Evolutionary conservation across 345 rosid species (phyloP).

Genomic region (Gossypium sturtianum): DNA sequence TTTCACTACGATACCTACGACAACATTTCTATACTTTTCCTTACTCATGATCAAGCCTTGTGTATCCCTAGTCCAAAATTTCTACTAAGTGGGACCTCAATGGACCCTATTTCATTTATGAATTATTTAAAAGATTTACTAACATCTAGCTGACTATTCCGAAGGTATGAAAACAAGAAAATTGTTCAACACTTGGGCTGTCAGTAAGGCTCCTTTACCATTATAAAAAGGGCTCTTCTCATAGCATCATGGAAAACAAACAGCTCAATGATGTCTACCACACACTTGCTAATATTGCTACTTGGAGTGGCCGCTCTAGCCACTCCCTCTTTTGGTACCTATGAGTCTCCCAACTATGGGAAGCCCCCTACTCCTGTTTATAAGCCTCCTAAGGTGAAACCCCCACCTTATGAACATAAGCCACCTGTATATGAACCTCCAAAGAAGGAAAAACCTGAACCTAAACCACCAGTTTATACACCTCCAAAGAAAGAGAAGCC

Average conservation of each 20-base stretch:
- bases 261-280: constrained; percentile 17
- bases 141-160: background rate
- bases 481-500: background rate
- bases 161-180: background rate
- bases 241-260: background rate
- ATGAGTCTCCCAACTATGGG: background rate
- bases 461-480: constrained; percentile 8
- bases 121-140: too few species aligned
- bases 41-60: background rate
- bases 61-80: background rate
- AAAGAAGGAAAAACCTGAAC: constrained; percentile 11
- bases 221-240: constrained; percentile 8
- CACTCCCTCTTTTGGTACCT: constrained; percentile 14
- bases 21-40: too few species aligned
- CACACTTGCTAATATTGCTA: constrained; percentile 18
- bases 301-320: constrained; percentile 21
- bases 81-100: background rate
- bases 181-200: background rate
- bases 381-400: constrained; percentile 7
- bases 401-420: constrained; percentile 12
- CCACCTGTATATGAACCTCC: constrained; percentile 14
- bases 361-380: constrained; percentile 8
- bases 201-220: background rate
- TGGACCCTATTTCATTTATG: constrained; percentile 1
- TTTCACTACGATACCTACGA: too few species aligned